Conservation (phyloP, 345 rosid genomes). For the Salix exigua region DNA sequence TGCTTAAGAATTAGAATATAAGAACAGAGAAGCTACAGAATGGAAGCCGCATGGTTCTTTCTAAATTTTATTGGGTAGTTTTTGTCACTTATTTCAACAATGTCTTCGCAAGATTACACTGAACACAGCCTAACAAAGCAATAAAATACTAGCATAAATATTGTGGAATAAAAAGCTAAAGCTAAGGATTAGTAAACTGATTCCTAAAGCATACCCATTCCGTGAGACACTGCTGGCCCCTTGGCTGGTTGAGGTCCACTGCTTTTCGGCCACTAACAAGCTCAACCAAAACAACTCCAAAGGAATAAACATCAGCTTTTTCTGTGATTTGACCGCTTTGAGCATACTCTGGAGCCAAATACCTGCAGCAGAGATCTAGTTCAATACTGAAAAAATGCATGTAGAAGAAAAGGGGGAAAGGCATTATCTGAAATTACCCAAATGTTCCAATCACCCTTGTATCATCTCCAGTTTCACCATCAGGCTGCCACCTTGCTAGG, state of each 20-base stretch:
- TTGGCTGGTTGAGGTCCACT: conserved; percentile 81
- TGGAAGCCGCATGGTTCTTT: background rate
- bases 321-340: conserved; percentile 98
- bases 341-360: conserved; percentile 97
- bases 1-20: background rate
- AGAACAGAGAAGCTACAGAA: background rate
- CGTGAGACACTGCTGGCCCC: conserved; percentile 95
- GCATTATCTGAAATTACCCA: conserved; percentile 53
- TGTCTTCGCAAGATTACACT: too few species aligned
- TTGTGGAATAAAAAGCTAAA: background rate
- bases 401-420: conserved; percentile 9
- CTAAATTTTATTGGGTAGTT: background rate
- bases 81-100: background rate
- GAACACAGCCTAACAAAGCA: background rate
- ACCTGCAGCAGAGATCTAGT: conserved; percentile 45
- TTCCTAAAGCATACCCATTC: conserved; percentile 72
- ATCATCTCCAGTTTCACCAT: conserved; percentile 91
- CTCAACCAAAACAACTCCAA: conserved; percentile 94
- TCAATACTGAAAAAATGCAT: background rate
- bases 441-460: conserved; percentile 98
- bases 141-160: background rate
- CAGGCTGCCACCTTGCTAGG: conserved; percentile 99
- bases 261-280: conserved; percentile 96
- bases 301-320: conserved; percentile 96
- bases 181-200: background rate